Percentiles rank a stretch among this genome's conserved stretches.
phyloP scores from a whole-genome alignment of 2,329 filamentous ascomycete species.

The Aureobasidium sp. region DNA sequence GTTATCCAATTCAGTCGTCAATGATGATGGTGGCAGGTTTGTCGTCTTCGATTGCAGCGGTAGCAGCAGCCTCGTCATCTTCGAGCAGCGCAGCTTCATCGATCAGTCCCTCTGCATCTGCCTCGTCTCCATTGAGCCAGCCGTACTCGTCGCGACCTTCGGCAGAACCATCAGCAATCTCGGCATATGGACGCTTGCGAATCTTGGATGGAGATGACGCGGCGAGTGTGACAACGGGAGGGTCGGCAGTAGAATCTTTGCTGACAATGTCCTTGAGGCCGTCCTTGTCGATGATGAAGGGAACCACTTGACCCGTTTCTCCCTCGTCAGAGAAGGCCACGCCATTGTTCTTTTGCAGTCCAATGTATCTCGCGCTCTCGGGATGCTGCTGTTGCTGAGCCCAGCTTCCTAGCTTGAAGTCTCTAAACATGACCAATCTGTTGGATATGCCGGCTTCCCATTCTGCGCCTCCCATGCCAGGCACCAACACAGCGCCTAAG shows the following conservation, averaged over 20 bases:
- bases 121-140: slow-evolving; percentile 59
- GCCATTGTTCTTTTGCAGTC: slow-evolving; percentile 39
- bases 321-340: slow-evolving; percentile 34
- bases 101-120: slow-evolving; percentile 35
- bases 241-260: slow-evolving; percentile 22
- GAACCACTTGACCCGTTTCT: slow-evolving; percentile 43
- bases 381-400: slow-evolving; percentile 20
- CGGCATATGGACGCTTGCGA: slow-evolving; percentile 50
- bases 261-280: slow-evolving; percentile 1
- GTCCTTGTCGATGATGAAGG: slow-evolving; percentile 36
- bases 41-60: neutral
- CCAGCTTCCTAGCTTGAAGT: slow-evolving; percentile 43
- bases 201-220: slow-evolving; percentile 28
- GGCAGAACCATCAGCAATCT: slow-evolving; percentile 56
- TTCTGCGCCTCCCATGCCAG: slow-evolving; percentile 64
- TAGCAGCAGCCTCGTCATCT: neutral
- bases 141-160: slow-evolving; percentile 63
- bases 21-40: neutral
- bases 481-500: slow-evolving; percentile 59
- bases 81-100: slow-evolving; percentile 24
- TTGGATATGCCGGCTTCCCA: slow-evolving; percentile 76
- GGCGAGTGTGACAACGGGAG: slow-evolving; percentile 15
- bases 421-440: slow-evolving; percentile 69
- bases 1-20: neutral
- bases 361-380: slow-evolving; percentile 34